Evolutionary conservation across 371 early-diverging fungal species (phyloP).

Genomic region (Haplosporangium sp.): DNA sequence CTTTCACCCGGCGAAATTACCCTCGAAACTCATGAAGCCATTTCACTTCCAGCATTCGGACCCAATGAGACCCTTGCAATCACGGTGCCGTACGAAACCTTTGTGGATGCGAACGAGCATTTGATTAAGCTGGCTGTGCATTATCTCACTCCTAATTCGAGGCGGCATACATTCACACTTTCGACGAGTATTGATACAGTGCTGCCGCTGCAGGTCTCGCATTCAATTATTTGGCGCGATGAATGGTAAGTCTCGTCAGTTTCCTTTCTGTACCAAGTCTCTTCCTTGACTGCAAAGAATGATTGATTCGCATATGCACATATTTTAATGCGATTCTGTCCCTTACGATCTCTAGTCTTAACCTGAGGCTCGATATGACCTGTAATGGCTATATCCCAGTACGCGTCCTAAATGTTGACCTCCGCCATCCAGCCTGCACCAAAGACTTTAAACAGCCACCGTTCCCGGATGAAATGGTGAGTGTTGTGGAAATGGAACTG

Average conservation of each 20-base stretch:
- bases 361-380: conserved; percentile 67
- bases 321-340: neutral
- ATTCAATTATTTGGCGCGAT: conserved; percentile 69
- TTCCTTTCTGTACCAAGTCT: neutral
- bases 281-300: neutral
- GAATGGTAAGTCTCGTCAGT: conserved; percentile 56
- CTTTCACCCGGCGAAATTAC: conserved; percentile 50
- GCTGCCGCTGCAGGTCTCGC: conserved; percentile 66
- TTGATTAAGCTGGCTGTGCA: conserved; percentile 57
- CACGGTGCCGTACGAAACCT: conserved; percentile 64
- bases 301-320: neutral
- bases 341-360: conserved; percentile 55
- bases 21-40: conserved; percentile 63
- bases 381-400: conserved; percentile 72
- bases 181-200: conserved; percentile 66
- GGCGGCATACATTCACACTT: conserved; percentile 60
- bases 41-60: conserved; percentile 64
- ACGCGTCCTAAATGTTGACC: conserved; percentile 62
- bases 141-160: conserved; percentile 58
- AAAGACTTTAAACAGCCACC: conserved; percentile 60
- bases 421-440: conserved; percentile 54
- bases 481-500: neutral
- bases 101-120: conserved; percentile 64
- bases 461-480: conserved; percentile 66
- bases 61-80: conserved; percentile 64